A percentile compares a stretch with the other conserved stretches of the same genome.
These are phyloP conservation scores for Ampelomyces quisqualis DNA, from an alignment of 2,329 filamentous ascomycete genomes.

Conservation along the genomic window DNA sequence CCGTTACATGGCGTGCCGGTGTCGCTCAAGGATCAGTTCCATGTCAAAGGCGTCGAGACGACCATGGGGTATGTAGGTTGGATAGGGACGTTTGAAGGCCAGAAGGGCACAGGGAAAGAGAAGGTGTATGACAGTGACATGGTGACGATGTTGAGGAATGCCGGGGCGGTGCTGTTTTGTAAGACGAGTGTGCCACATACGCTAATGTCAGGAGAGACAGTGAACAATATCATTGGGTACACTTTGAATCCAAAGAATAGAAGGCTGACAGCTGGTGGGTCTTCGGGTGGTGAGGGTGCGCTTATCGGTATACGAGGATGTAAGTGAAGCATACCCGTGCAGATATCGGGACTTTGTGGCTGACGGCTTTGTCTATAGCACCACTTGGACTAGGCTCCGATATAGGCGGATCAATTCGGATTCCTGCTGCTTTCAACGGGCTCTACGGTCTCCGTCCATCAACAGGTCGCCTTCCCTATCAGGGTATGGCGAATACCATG, in stretches of 20 bases:
- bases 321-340: conserved; percentile 7
- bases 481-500: conserved; percentile 59
- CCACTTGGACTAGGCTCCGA: conserved; percentile 61
- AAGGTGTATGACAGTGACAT: conserved; percentile 60
- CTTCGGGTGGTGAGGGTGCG: conserved; percentile 62
- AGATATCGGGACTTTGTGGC: neutral
- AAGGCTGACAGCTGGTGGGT: conserved; percentile 55
- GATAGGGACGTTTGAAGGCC: conserved; percentile 63
- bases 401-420: conserved; percentile 58
- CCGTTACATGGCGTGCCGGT: conserved; percentile 51
- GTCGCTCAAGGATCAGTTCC: conserved; percentile 54
- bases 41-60: conserved; percentile 50
- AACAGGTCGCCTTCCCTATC: conserved; percentile 51
- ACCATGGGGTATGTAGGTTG: conserved; percentile 64
- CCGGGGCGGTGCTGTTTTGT: conserved; percentile 59
- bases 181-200: conserved; percentile 61
- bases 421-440: conserved; percentile 61
- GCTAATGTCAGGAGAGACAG: conserved; percentile 60
- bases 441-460: conserved; percentile 58
- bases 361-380: conserved; percentile 16
- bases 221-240: conserved; percentile 63
- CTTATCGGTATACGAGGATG: conserved; percentile 57
- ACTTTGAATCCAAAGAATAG: conserved; percentile 60
- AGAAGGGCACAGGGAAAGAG: conserved; percentile 54
- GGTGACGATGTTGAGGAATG: conserved; percentile 54